Conservation (phyloP, 345 rosid genomes). For the Euclidium syriacum region DNA sequence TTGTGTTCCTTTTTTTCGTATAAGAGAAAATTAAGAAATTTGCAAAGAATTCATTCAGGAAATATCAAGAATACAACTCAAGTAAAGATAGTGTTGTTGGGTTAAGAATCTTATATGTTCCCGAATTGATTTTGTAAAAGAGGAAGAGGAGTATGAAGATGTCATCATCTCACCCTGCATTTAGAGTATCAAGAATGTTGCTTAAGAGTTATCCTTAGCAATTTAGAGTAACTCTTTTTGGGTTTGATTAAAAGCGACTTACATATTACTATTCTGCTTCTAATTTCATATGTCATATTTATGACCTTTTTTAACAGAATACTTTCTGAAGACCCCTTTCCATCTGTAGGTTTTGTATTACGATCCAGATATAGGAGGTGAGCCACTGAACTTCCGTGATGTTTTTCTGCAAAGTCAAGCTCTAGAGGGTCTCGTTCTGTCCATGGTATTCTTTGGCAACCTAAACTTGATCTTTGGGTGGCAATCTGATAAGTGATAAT, state of each 20-base stretch:
- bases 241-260: neutral
- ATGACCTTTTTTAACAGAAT: neutral
- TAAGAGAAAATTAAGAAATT: neutral
- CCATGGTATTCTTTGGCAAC: slow-evolving; percentile 55
- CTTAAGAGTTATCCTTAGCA: neutral
- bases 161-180: slow-evolving; percentile 6
- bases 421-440: slow-evolving; percentile 75
- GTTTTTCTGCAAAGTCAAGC: slow-evolving; percentile 97
- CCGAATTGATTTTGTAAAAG: neutral
- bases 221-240: neutral
- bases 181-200: neutral
- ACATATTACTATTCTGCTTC: neutral
- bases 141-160: neutral
- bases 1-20: neutral
- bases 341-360: slow-evolving; percentile 69
- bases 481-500: slow-evolving; percentile 9
- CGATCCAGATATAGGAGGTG: slow-evolving; percentile 76
- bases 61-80: neutral
- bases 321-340: slow-evolving; percentile 14
- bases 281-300: neutral
- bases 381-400: slow-evolving; percentile 78
- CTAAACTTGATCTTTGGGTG: neutral
- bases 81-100: neutral
- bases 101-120: slow-evolving; percentile 3
- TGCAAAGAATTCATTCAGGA: neutral